Base-by-base conservation (phyloP, 2,329 filamentous ascomycete species). In the Didymella segeticola region DNA sequence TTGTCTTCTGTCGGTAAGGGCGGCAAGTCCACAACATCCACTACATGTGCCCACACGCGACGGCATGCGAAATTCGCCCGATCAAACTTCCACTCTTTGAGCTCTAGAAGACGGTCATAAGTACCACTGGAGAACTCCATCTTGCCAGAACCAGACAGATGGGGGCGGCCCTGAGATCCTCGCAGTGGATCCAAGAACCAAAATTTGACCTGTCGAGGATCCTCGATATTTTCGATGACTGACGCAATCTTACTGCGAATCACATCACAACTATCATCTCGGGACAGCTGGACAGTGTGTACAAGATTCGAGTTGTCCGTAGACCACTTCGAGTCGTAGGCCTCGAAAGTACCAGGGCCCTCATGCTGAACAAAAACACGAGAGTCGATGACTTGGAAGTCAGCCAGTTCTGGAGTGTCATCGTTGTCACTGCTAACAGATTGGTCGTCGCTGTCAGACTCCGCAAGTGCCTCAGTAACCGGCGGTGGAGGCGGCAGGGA, bases 161-260 rank as follows among this genome's bases (percentile, higher is more conserved):
- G 61, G 8, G 73, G 73, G 12, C 70, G 63, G 11, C 58, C 62
- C 2, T 60, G 60, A 1, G 67, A 67, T 19, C 73, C 73, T 38
- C 64, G 53, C 17, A 61, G 51, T 5, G 71, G 54, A 37, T 75
- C 69, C 20, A 77, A 19, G 38, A 75, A 71, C 75, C 75, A 78
- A 34, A 77, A 74, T 31, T 72, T 75, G 45, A 75, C 62, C 47
- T 77, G 76, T 22, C 74, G 69, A 15, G 67, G 63, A 42, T 77
- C 74, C 57, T 73, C 53, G 33, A 76, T 57, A 23, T 66, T 63
- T 6, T 61, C 45, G 11, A 75, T 46, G 6, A 66, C 52, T 3
- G 58, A 27, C 10, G 61, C 64, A 37, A 76, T 52, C 34, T 71
- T 72, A 4, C 64, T 60, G 22, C 65, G 67, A 42, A 76, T 67